phyloP scores from a whole-genome alignment of 208 protist species.

The Trichomonas tenax region DNA sequence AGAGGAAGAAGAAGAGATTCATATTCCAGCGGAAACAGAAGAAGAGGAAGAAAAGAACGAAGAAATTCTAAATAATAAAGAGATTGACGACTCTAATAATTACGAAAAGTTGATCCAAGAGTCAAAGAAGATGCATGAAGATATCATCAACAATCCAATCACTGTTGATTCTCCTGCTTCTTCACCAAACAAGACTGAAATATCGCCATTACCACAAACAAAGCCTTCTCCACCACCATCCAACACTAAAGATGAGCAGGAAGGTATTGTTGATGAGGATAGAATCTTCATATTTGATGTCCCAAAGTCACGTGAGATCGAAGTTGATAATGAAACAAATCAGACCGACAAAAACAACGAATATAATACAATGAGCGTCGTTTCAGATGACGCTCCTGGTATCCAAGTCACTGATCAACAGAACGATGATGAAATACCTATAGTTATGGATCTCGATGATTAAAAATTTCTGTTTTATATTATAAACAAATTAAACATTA shows the following conservation, averaged over 20 bases:
- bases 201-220: background rate
- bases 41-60: background rate
- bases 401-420: too few species aligned
- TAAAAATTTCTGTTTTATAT: too few species aligned
- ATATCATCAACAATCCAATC: background rate
- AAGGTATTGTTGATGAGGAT: background rate
- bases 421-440: too few species aligned
- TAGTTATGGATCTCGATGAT: too few species aligned
- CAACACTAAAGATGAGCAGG: background rate
- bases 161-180: background rate
- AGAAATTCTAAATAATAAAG: background rate
- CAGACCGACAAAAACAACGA: background rate
- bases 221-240: background rate
- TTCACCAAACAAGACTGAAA: background rate
- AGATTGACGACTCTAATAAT: background rate
- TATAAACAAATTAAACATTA: too few species aligned
- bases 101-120: background rate
- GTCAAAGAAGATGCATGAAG: background rate
- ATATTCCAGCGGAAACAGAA: background rate
- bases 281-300: background rate
- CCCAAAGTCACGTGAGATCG: background rate
- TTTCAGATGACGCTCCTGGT: too few species aligned
- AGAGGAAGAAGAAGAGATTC: background rate
- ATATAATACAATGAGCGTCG: background rate
- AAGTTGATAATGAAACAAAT: background rate